These are phyloP conservation scores for Hamamelis virginiana DNA, from an alignment of 164 flowering plant species.

Conservation along the genomic window DNA sequence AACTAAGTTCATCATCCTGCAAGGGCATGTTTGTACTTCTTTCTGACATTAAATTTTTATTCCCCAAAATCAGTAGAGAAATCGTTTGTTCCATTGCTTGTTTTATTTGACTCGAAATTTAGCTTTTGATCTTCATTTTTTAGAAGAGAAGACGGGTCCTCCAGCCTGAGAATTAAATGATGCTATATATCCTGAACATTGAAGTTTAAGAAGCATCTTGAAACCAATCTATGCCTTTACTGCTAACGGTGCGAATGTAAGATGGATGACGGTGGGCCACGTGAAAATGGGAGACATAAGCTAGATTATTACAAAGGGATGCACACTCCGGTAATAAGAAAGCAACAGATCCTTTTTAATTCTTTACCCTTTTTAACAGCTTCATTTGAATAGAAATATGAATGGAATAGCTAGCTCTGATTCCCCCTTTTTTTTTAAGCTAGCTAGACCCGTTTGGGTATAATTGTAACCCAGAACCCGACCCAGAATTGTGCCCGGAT, in stretches of 20 bases:
- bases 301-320: conserved; percentile 35
- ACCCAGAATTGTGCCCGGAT: no score
- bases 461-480: no score
- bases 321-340: conserved; percentile 31
- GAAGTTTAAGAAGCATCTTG: no score
- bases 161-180: neutral
- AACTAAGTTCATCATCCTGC: neutral
- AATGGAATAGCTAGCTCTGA: no score
- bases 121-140: neutral
- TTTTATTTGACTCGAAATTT: neutral
- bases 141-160: neutral
- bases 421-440: no score
- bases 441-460: no score
- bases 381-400: no score
- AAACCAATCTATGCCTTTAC: neutral
- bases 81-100: no score
- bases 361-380: neutral
- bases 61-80: neutral
- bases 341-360: neutral
- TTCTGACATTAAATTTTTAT: neutral
- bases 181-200: neutral
- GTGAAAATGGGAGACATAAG: conserved; percentile 44
- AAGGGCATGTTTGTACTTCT: neutral
- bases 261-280: conserved; percentile 43
- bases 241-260: neutral